These are phyloP conservation scores for Pharnaceum exiguum DNA, from an alignment of 148 eudicot species.

Conservation along the genomic window DNA sequence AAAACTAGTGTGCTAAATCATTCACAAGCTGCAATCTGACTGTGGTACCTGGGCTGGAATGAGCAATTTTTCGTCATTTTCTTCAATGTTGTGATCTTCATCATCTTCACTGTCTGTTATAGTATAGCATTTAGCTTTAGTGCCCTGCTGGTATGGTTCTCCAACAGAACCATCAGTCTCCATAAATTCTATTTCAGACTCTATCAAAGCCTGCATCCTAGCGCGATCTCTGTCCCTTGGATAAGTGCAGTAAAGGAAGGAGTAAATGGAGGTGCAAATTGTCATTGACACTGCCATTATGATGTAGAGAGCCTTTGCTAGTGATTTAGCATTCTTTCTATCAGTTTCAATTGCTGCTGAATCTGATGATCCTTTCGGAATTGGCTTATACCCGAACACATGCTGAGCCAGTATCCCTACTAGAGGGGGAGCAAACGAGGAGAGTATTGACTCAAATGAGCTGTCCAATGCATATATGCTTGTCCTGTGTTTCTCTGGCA, in stretches of 20 bases:
- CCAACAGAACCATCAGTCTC: slow-evolving; percentile 14
- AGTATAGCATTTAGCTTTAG: slow-evolving; percentile 16
- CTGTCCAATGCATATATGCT: slow-evolving; percentile 97
- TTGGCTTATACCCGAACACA: slow-evolving; percentile 74
- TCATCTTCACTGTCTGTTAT: too few species aligned
- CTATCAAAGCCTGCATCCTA: slow-evolving; percentile 56
- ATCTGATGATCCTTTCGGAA: slow-evolving; percentile 32
- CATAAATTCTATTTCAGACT: slow-evolving; percentile 47
- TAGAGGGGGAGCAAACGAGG: slow-evolving; percentile 94
- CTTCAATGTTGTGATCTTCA: slow-evolving; percentile 6
- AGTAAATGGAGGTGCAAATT: slow-evolving; percentile 59
- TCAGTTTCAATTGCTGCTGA: slow-evolving; percentile 50
- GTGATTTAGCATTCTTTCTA: slow-evolving; percentile 63
- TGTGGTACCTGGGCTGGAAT: slow-evolving; percentile 2
- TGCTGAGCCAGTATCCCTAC: slow-evolving; percentile 90
- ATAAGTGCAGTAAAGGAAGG: slow-evolving; percentile 74
- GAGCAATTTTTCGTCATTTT: slow-evolving; percentile 11
- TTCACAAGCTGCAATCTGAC: slow-evolving; percentile 10
- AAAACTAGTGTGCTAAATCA: too few species aligned
- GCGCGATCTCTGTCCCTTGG: slow-evolving; percentile 85
- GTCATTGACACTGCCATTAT: slow-evolving; percentile 65
- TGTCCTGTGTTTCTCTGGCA: slow-evolving; percentile 79
- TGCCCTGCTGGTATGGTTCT: slow-evolving; percentile 12
- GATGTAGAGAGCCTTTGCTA: slow-evolving; percentile 79
- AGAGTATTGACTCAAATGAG: slow-evolving; percentile 83